These are phyloP conservation scores for Elsinoe perseae DNA, from an alignment of 2,329 filamentous ascomycete genomes.

Conservation along the genomic window DNA sequence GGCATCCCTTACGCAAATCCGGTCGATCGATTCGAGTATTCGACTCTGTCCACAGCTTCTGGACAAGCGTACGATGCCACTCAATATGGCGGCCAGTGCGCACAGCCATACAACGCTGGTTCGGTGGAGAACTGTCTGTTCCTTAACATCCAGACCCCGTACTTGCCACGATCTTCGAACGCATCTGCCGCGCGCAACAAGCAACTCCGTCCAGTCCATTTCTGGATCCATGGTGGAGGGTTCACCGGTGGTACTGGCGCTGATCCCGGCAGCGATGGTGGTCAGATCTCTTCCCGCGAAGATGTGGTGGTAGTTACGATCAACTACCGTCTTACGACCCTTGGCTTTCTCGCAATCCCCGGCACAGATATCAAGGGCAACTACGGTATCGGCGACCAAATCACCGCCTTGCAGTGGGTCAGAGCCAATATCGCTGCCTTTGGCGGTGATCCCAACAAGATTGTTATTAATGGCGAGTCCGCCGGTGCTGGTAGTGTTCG, in stretches of 20 bases:
- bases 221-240: slow-evolving; percentile 51
- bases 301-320: slow-evolving; percentile 53
- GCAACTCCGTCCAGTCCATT: slow-evolving; percentile 41
- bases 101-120: slow-evolving; percentile 27
- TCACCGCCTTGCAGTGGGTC: slow-evolving; percentile 44
- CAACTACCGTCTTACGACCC: slow-evolving; percentile 53
- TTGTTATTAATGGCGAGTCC: slow-evolving; percentile 42
- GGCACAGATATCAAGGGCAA: slow-evolving; percentile 50
- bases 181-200: slow-evolving; percentile 32
- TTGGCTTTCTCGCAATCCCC: slow-evolving; percentile 52
- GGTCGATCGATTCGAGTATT: slow-evolving; percentile 40
- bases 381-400: slow-evolving; percentile 46
- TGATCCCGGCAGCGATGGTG: slow-evolving; percentile 40
- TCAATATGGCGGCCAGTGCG: slow-evolving; percentile 39
- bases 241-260: slow-evolving; percentile 44
- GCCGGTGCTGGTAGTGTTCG: slow-evolving; percentile 51
- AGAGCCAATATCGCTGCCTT: slow-evolving; percentile 40
- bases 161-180: slow-evolving; percentile 26
- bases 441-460: slow-evolving; percentile 40
- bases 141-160: slow-evolving; percentile 43
- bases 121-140: slow-evolving; percentile 42
- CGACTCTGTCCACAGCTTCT: slow-evolving; percentile 38
- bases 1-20: slow-evolving; percentile 41
- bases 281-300: slow-evolving; percentile 50
- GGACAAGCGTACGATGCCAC: slow-evolving; percentile 42